Conservation (phyloP, 2,329 filamentous ascomycete species). For the Trichoderma pleuroti region DNA sequence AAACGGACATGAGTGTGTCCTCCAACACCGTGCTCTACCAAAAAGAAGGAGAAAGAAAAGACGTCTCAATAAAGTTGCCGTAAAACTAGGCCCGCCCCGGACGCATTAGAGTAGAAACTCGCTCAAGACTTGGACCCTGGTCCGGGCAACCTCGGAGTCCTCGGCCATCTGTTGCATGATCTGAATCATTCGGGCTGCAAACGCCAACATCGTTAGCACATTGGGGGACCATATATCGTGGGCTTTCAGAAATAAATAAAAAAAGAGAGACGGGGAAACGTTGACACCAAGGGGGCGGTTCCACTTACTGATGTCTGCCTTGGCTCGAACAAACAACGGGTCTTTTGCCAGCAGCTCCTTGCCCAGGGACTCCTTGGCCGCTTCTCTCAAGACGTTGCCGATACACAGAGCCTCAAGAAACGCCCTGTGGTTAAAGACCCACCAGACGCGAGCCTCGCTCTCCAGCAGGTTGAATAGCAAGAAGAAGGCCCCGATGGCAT, state of each 20-base stretch:
- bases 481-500: constrained; percentile 72
- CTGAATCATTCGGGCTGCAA: constrained; percentile 57
- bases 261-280: constrained; percentile 20
- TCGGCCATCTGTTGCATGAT: constrained; percentile 60
- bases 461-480: constrained; percentile 66
- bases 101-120: constrained; percentile 42
- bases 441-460: constrained; percentile 73
- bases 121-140: constrained; percentile 55
- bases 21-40: constrained; percentile 3
- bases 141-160: constrained; percentile 57
- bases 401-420: constrained; percentile 74
- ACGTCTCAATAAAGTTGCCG: not conserved
- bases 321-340: constrained; percentile 57
- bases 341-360: constrained; percentile 49
- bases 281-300: not conserved
- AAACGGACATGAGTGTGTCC: not conserved
- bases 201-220: constrained; percentile 5
- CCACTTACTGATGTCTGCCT: constrained; percentile 56
- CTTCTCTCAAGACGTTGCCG: constrained; percentile 55
- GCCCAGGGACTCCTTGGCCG: constrained; percentile 43
- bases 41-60: not conserved
- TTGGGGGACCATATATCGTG: not conserved
- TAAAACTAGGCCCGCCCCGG: not conserved
- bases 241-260: constrained; percentile 19
- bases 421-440: constrained; percentile 78